phyloP scores from a whole-genome alignment of 805 yeast genomes.

The Metschnikowia vanudenii region DNA sequence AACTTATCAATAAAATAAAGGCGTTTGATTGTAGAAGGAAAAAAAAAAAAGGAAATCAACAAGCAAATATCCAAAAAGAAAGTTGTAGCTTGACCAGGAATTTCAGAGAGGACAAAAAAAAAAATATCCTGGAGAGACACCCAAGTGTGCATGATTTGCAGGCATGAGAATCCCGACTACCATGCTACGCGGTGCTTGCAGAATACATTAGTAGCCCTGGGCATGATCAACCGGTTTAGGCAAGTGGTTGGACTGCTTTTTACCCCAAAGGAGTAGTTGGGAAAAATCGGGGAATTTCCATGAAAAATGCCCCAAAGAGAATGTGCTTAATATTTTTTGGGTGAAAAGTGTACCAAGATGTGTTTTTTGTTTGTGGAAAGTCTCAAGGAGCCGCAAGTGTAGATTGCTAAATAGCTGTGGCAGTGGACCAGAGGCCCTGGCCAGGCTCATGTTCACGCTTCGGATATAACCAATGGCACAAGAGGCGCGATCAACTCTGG shows the following conservation, averaged over 20 bases:
- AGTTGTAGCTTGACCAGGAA: not conserved
- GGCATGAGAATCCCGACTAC: conserved; percentile 5
- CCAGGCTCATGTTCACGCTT: not conserved
- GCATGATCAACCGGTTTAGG: conserved; percentile 1
- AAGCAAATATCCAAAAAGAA: not conserved
- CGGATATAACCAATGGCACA: not conserved
- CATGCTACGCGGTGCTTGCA: conserved; percentile 12
- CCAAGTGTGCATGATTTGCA: conserved; percentile 1
- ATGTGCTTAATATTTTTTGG: no score
- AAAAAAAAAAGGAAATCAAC: not conserved
- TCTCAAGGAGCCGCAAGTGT: no score
- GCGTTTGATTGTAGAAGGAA: not conserved
- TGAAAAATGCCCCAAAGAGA: no score
- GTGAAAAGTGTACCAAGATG: no score
- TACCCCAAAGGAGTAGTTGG: no score
- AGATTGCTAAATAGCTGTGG: no score
- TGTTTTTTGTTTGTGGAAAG: no score
- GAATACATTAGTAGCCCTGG: conserved; percentile 7
- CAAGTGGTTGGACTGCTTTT: not conserved
- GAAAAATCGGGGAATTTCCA: not conserved
- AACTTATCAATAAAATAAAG: no score
- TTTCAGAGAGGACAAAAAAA: not conserved
- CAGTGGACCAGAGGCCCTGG: not conserved
- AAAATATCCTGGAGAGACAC: not conserved
- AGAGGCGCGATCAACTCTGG: conserved; percentile 4